Evolutionary conservation across 345 rosid genomes (phyloP).

Genomic region (Laguncularia racemosa): DNA sequence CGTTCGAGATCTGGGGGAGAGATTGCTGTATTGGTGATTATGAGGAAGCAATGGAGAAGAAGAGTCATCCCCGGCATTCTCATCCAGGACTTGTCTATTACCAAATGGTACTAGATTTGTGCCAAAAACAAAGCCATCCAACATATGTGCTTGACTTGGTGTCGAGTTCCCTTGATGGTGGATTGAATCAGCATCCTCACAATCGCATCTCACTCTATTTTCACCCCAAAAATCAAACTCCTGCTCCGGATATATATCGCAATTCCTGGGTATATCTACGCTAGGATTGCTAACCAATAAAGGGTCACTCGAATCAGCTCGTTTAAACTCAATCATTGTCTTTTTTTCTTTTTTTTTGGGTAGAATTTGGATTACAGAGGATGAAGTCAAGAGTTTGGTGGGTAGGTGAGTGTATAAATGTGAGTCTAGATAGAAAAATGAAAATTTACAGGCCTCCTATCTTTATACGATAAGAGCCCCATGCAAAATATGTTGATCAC

Average conservation of each 20-base stretch:
- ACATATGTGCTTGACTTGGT: neutral
- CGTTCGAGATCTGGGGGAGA: conserved; percentile 14
- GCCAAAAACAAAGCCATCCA: neutral
- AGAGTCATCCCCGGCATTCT: conserved; percentile 12
- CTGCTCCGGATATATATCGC: conserved; percentile 2
- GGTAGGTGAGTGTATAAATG: too few relatives aligned
- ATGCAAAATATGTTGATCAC: neutral
- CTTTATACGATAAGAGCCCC: neutral
- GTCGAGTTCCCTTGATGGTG: neutral
- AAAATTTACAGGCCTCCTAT: neutral
- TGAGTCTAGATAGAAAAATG: too few relatives aligned
- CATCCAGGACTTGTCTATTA: neutral
- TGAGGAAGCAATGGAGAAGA: conserved; percentile 31
- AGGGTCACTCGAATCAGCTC: neutral
- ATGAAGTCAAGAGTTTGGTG: too few relatives aligned
- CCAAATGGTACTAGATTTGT: too few relatives aligned
- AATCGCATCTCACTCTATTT: neutral
- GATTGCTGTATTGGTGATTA: conserved; percentile 17
- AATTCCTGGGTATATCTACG: neutral
- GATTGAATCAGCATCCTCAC: neutral
- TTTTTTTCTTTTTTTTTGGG: too few relatives aligned
- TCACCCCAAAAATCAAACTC: conserved; percentile 40
- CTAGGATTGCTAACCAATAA: neutral
- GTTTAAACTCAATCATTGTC: too few relatives aligned
- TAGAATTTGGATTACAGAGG: too few relatives aligned